These are phyloP conservation scores for Tribonema minus DNA, from an alignment of 108 stramenopile genomes.

Conservation along the genomic window DNA sequence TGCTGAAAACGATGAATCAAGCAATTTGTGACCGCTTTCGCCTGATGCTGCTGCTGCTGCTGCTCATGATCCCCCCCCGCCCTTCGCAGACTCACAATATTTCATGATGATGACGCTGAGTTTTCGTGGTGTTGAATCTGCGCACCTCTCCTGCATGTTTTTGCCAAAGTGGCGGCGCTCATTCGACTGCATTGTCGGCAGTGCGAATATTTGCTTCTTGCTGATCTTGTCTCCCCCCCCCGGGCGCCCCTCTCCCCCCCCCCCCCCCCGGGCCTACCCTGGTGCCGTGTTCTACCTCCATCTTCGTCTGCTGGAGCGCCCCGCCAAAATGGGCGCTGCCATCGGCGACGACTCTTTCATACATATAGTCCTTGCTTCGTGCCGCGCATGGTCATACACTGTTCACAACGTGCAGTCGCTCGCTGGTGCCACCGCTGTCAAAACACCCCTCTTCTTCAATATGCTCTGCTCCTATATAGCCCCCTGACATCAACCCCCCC, in stretches of 20 bases:
- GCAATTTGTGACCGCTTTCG: neutral
- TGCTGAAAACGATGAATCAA: neutral
- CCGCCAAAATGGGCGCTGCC: slow-evolving; percentile 91
- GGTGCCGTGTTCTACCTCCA: slow-evolving; percentile 99
- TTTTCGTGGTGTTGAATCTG: too few species aligned
- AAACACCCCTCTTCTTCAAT: too few species aligned
- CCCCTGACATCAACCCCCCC: neutral
- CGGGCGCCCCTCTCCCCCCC: too few species aligned
- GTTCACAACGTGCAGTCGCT: neutral
- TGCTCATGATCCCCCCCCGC: neutral
- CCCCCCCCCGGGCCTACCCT: slow-evolving; percentile 97
- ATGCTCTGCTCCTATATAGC: neutral
- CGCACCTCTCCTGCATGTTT: too few species aligned
- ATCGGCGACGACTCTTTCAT: slow-evolving; percentile 88
- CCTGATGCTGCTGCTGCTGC: neutral
- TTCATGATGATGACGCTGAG: too few species aligned
- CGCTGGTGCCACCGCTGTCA: too few species aligned
- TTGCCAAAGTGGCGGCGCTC: too few species aligned
- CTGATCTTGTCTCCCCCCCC: too few species aligned
- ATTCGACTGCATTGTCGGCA: too few species aligned
- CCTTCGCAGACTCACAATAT: neutral
- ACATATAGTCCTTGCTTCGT: too few species aligned
- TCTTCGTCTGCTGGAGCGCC: slow-evolving; percentile 95
- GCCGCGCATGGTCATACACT: neutral
- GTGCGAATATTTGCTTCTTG: too few species aligned